A percentile compares a stretch with the other conserved stretches of the same genome.
phyloP scores from a whole-genome alignment of 495 filamentous ascomycete species.

The Aspergillus steynii region DNA sequence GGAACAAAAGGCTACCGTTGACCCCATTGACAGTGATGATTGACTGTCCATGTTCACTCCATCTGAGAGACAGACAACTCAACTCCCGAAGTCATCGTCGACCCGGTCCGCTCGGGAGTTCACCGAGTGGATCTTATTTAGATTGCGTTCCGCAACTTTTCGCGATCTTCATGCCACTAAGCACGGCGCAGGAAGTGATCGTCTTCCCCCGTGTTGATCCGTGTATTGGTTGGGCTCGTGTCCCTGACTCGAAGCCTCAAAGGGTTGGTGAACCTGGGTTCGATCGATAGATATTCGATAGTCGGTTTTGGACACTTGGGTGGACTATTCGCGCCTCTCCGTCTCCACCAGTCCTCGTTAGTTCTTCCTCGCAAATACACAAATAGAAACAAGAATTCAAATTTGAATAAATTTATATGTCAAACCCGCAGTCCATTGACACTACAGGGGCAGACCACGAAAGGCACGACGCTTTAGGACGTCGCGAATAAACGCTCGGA shows the following conservation, averaged over 20 bases:
- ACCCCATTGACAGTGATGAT: not conserved
- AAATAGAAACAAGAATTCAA: no score
- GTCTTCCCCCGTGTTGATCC: not conserved
- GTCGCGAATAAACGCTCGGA: no score
- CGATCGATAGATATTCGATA: not conserved
- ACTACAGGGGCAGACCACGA: no score
- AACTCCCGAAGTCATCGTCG: not conserved
- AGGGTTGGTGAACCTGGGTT: not conserved
- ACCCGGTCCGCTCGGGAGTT: not conserved
- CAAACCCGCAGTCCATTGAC: no score
- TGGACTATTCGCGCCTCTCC: not conserved
- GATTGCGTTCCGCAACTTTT: not conserved
- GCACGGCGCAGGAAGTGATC: not conserved
- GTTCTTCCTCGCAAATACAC: no score
- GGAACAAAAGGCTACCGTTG: not conserved
- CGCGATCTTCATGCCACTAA: not conserved
- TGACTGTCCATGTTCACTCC: not conserved
- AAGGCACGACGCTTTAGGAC: no score
- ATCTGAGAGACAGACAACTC: not conserved
- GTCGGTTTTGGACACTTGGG: not conserved
- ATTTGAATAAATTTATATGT: no score
- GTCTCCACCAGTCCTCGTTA: no score
- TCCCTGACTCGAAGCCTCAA: not conserved
- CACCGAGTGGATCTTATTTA: not conserved
- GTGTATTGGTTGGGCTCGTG: not conserved